Evolutionary conservation across 2,329 filamentous ascomycete genomes (phyloP), one percentile per base, ranked within the genome.

Genomic region (Sordariomycetes sp.): DNA sequence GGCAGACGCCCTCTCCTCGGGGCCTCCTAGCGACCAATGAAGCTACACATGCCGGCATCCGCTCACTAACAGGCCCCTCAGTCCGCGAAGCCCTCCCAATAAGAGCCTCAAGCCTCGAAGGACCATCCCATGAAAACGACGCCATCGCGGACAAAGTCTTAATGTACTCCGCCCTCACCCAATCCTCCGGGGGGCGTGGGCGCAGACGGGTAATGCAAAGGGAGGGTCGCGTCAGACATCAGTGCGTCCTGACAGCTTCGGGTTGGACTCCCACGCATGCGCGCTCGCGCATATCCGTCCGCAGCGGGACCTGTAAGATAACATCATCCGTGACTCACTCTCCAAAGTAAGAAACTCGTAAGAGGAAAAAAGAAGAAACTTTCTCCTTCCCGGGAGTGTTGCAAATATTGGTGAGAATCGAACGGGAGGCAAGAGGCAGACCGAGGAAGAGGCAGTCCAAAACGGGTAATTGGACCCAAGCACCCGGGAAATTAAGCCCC

Each of bases 221-320:
- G 28, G 28, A 32, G 28, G 28, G 28, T 56, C 48, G 25, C 48
- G 50, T 56, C 32, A 42, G 55, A 56, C 55, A 56, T 52, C 55
- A 56, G 24, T 56, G 55, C 55, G 52, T 56, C 48, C 39, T 35
- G 45, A 52, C 48, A 36, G 55, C 48, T 51, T 52, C 28, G 42
- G 45, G 52, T 56, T 56, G 55, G 55, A 56, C 39, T 35, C 25
- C 55, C 35, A 56, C 52, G 52, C 55, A 56, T 56, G 20, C 20
- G 5, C 20, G 10, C 7, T 36, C 17, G 45, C n/a, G 45, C 45
- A 50, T 50, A 45, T 20, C 12, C 20, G 45, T 24, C 45, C 45
- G 45, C 22, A 50, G 20, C 8, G 12, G n/a, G n/a, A 24, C 45
- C 17, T 22, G 45, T 22, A 5, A 50, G 20, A 52, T 42, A 50